Conservation (phyloP, 2,329 filamentous ascomycete genomes). For the Cladorrhinum sp. region DNA sequence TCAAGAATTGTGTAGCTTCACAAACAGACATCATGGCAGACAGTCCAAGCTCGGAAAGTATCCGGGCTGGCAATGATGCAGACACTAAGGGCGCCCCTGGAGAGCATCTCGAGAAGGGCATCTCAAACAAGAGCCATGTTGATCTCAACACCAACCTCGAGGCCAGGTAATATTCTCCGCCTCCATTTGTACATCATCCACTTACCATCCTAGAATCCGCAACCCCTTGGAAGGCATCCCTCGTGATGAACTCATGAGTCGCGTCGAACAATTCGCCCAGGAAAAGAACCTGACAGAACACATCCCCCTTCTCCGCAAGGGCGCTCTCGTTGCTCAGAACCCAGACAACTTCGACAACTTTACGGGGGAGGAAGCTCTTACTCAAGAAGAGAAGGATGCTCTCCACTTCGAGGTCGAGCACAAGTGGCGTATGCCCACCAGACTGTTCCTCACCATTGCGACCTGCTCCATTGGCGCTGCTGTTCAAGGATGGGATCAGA, state of each 20-base stretch:
- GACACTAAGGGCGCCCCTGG: slow-evolving; percentile 29
- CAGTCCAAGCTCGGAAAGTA: slow-evolving; percentile 16
- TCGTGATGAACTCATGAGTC: slow-evolving; percentile 44
- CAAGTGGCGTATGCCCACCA: slow-evolving; percentile 63
- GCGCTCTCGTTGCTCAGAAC: slow-evolving; percentile 71
- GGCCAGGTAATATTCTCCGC: slow-evolving; percentile 27
- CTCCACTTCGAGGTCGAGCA: slow-evolving; percentile 62
- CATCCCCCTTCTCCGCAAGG: slow-evolving; percentile 59
- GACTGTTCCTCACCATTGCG: slow-evolving; percentile 64
- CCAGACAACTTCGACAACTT: slow-evolving; percentile 61
- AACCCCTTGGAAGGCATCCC: slow-evolving; percentile 57
- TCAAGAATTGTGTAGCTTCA: too few relatives aligned
- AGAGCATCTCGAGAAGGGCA: slow-evolving; percentile 12
- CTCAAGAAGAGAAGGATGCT: slow-evolving; percentile 55
- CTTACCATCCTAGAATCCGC: slow-evolving; percentile 37
- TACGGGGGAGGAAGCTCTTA: slow-evolving; percentile 53
- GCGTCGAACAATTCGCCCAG: slow-evolving; percentile 61
- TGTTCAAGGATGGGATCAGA: slow-evolving; percentile 69
- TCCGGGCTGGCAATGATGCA: slow-evolving; percentile 6
- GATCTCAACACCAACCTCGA: slow-evolving; percentile 22
- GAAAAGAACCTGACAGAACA: slow-evolving; percentile 58
- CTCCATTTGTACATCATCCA: not conserved
- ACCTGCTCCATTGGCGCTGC: slow-evolving; percentile 67
- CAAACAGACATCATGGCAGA: slow-evolving; percentile 14
- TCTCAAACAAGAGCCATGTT: slow-evolving; percentile 9